phyloP scores from a whole-genome alignment of 2,329 filamentous ascomycete species.

The Biscogniauxia marginata region DNA sequence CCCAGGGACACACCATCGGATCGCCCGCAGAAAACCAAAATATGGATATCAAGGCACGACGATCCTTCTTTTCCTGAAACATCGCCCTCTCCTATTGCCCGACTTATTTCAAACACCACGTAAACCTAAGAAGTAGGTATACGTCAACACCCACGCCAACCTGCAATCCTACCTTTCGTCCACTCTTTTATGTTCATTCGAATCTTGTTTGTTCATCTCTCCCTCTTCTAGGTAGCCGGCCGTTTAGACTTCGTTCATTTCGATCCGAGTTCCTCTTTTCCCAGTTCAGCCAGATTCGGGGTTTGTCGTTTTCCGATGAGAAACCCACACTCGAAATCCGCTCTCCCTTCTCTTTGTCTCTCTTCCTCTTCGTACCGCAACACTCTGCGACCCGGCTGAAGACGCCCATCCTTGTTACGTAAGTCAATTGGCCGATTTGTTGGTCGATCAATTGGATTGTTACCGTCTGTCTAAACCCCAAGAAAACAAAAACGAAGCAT shows the following conservation, averaged over 20 bases:
- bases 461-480: background rate
- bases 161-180: too few relatives aligned
- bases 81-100: background rate
- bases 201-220: too few relatives aligned
- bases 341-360: constrained; percentile 4
- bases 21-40: background rate
- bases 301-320: background rate
- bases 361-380: constrained; percentile 5
- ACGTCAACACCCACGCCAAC: too few relatives aligned
- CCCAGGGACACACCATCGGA: background rate
- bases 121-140: too few relatives aligned
- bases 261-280: too few relatives aligned
- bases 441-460: background rate
- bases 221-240: too few relatives aligned
- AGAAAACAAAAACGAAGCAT: background rate
- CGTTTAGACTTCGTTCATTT: too few relatives aligned
- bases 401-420: background rate
- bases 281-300: too few relatives aligned
- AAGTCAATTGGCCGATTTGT: background rate
- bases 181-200: too few relatives aligned
- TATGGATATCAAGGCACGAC: background rate
- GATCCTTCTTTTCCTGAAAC: background rate
- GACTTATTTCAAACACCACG: too few relatives aligned
- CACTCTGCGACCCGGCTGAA: constrained; percentile 19
- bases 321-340: constrained; percentile 3